Evolutionary conservation across 1,139 yeast genomes (phyloP), one percentile per base, ranked within the genome.

Genomic region (Torulaspora globosa): DNA sequence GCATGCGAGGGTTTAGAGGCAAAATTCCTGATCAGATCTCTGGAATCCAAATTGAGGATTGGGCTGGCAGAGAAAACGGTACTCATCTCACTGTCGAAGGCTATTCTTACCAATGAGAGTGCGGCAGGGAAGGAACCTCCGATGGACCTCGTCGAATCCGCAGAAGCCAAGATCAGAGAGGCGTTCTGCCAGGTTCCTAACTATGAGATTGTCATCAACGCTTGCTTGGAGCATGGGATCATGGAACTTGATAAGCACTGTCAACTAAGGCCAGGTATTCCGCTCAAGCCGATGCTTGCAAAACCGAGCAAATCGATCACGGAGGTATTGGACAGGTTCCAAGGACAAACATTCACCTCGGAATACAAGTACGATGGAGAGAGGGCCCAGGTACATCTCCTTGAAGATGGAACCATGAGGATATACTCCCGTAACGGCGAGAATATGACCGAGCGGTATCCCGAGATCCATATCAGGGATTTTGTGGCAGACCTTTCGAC

Each of bases 341-440:
- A 84, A 54, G 90, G 84, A 28, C 84, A 83, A 55, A 79, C 79
- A 49, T 92, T 92, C 61, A 89, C 97, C 0, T 90, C 97, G 64
- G 98, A 92, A 63, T 92, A 90, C 70, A 92, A 92, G 62, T 92
- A 92, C 61, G 98, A 92, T 65, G 99, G 99, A 38, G 98, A 94
- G 67, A 78, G 99, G 57, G 97, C 97, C 0, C 99, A 92, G 63
- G 84, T 92, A 7, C 99, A 92, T 65, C 68, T 84, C 30, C 66
- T 86, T 15, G 68, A 72, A 1, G 78, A 78, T 56, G 96, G 96
- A 0, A 62, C 72, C 9, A 82, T 89, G 55, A 74, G 79, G 44
- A 84, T 92, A 8, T 92, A 88, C 63, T 89, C 97, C 1, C 78
- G 99, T 68, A 92, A 92, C 66, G 87, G 95, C 42, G 99, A 92